Evolutionary conservation across 2,329 filamentous ascomycete genomes (phyloP), one percentile per base, ranked within the genome.

Genomic region (Trichoderma asperellum): DNA sequence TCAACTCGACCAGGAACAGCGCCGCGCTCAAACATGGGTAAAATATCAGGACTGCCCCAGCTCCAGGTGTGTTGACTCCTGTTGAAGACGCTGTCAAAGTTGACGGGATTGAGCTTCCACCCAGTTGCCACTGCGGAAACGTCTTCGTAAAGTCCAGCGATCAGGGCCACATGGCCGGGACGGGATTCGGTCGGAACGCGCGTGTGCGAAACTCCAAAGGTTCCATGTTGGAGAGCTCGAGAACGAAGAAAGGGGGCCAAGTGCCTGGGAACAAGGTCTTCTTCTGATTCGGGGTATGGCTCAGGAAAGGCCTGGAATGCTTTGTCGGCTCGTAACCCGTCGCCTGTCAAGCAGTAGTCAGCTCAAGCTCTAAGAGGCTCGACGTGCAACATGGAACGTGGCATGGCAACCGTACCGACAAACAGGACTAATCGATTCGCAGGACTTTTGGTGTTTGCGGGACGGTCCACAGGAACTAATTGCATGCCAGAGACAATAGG

Each of bases 61-160:
- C 94, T 97, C 96, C 96, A 99, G 8, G 96, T 99, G 81, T 99
- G 96, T 57, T 91, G 86, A 77, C 95, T 98, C 72, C 93, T 89
- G 79, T 99, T 99, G 87, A 99, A 99, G 12, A 99, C 94, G 76
- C 95, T 98, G 82, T 99, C 96, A 76, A 99, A 99, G 77, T 98
- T 92, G 76, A 99, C 96, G 0, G 96, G 96, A 78, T 99, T 99
- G 74, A 97, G 83, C 82, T 99, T 98, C 96, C 96, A 99, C 18
- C 96, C 96, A 0, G 96, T 99, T 35, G 92, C 97, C 24, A 99
- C 96, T 2, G 96, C 92, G 40, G 96, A 98, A 1, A 99, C 96
- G 83, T 99, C 96, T 81, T 99, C 96, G 78, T 99, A 99, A 47
- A 99, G 83, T 5, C 96, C 96, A 7, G 96, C 96, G 75, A 99